Base-by-base conservation (phyloP, 1,139 yeast genomes). In the Taphrina populina region DNA sequence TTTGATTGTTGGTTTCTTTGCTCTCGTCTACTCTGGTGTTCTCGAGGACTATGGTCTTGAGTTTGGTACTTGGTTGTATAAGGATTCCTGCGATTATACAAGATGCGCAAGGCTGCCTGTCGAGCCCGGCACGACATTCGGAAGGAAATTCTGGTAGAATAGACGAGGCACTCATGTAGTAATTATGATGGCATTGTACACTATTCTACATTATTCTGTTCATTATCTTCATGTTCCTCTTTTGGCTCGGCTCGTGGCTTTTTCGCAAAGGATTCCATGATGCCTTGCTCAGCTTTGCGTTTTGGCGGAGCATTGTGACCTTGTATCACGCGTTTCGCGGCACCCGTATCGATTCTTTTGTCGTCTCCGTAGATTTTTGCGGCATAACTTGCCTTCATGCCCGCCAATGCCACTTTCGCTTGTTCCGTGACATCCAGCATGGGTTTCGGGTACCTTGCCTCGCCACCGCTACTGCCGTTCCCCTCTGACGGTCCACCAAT, bases 1-100 rank as follows among this genome's bases (percentile, higher is more conserved):
- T 3, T 51, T 61, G 20, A 51, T 63, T 8, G 65, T 80, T 51
- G 70, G 80, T 44, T 77, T 80, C 67, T 69, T 79, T 62, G 67
- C 73, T 43, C 66, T 73, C 60, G 71, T 69, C 15, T 64, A 68
- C 11, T 67, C 73, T 49, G 68, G 71, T 41, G 67, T 70, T 52
- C 59, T 66, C 13, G 35, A 49, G 30, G 34, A 26, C 21, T 52
- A 43, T 26, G 54, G 54, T 3, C 21, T 41, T 23, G 37, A 34
- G 15, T 34, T 33, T 34, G 56, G 56, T 5, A 21, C 37, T 11
- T 36, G 37, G 49, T 27, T 52, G 30, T 52, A 41, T 17, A 19
- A 41, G 43, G 41, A 52, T 24, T 34, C 49, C 8, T 52, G 56
- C 21, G 56, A 52, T 36, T 52, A 49, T 49, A 32, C 24, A 5